Evolutionary conservation across 495 filamentous ascomycete genomes (phyloP), one percentile per base, ranked within the genome.

Genomic region (Melanomma pulvis-pyrius): DNA sequence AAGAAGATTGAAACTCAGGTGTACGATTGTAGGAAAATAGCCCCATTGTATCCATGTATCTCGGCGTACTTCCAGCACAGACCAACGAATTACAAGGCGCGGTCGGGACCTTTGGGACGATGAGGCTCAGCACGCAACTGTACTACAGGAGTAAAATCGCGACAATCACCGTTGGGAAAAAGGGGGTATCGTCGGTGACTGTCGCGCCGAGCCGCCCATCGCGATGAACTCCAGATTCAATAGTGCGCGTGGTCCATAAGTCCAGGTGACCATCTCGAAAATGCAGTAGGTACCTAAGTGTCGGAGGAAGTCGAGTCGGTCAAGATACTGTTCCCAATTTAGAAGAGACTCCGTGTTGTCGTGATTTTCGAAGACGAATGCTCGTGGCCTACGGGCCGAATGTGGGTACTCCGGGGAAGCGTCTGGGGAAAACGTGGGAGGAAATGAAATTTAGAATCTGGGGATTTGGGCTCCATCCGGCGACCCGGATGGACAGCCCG

Each of bases 341-440:
- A 41, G 54, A 19, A 11, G 54, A 24, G 21, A 41, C 54, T 57
- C 32, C 54, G 32, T 25, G 11, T 15, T 57, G 19, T n/a, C 13
- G 5, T 11, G 2, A 25, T 19, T 21, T 13, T 21, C 4, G 26
- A 15, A 22, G 36, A 30, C 22, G n/a, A 39, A n/a, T 47, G 29
- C 22, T 47, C 25, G 39, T 48, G 15, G 39, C 57, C 32, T 48
- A 39, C 25, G 44, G 24, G 39, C 39, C 9, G 28, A 48, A 3
- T 22, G 17, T 25, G 22, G 32, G 57, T 26, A 11, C 28, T 44
- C 39, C n/a, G 39, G 39, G 51, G 47, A 25, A 28, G 47, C 51
- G 36, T 29, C 41, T 60, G 57, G 34, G 57, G 57, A 60, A 41
- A 52, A 34, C 24, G 21, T 49, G 59, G 59, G 48, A 3, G 48